Percentiles rank a stretch among this genome's conserved stretches.
Evolutionary conservation across 2,329 filamentous ascomycete species (phyloP).

Genomic region (Aureobasidium sp.): DNA sequence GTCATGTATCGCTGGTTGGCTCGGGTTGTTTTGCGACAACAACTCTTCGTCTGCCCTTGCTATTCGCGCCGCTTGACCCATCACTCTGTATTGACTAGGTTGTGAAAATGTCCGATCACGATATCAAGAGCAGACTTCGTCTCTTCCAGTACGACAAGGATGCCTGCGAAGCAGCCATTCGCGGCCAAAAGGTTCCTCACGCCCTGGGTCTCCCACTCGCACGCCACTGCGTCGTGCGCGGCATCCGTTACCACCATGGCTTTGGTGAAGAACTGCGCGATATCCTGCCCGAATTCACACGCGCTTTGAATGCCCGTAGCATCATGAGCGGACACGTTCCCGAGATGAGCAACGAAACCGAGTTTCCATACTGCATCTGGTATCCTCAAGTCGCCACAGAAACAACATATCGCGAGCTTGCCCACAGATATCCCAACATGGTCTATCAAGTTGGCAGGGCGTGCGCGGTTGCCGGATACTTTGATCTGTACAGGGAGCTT

Average conservation of each 20-base stretch:
- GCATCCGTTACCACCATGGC: slow-evolving; percentile 19
- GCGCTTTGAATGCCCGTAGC: slow-evolving; percentile 28
- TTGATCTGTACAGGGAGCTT: slow-evolving; percentile 32
- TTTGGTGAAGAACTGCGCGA: slow-evolving; percentile 17
- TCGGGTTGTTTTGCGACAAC: too few relatives aligned
- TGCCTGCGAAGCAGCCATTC: slow-evolving; percentile 3
- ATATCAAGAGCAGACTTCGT: neutral
- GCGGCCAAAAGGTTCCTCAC: neutral
- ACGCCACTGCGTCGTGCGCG: slow-evolving; percentile 15
- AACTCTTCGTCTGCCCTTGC: too few relatives aligned
- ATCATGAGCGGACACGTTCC: slow-evolving; percentile 35
- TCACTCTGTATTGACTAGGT: neutral
- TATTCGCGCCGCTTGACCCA: too few relatives aligned
- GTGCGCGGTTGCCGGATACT: slow-evolving; percentile 36
- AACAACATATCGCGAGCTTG: slow-evolving; percentile 32
- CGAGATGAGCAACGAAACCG: slow-evolving; percentile 20
- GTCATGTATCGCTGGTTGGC: too few relatives aligned
- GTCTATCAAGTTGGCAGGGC: slow-evolving; percentile 36
- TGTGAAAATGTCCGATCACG: neutral
- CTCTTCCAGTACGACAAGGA: neutral
- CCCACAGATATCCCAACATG: slow-evolving; percentile 24
- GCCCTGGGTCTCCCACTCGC: neutral
- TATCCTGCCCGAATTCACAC: slow-evolving; percentile 16
- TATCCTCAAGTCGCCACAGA: slow-evolving; percentile 33
- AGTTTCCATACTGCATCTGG: slow-evolving; percentile 39